A percentile compares a stretch with the other conserved stretches of the same genome.
phyloP scores from a whole-genome alignment of 768 basidiomycete species.

The Tephrocybe sp. region DNA sequence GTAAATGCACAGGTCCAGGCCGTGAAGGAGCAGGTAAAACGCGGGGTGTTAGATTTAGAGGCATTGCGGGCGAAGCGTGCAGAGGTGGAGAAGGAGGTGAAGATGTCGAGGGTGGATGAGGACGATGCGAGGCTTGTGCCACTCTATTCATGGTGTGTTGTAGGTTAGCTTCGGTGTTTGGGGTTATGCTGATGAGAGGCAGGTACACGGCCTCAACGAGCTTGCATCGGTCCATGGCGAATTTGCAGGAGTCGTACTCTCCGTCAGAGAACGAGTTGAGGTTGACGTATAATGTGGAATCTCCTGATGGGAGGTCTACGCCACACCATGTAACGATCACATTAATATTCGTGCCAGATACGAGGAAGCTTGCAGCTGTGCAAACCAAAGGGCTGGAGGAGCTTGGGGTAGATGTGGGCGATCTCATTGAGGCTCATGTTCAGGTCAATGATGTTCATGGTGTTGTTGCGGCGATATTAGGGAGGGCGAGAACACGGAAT shows the following conservation, averaged over 20 bases:
- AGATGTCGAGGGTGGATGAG: conserved; percentile 53
- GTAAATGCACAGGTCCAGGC: conserved; percentile 49
- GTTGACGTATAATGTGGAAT: conserved; percentile 58
- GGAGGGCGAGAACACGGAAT: conserved; percentile 35
- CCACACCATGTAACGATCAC: conserved; percentile 46
- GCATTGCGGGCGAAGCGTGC: conserved; percentile 57
- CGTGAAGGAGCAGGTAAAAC: conserved; percentile 64
- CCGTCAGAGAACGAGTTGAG: conserved; percentile 78
- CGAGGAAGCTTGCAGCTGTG: conserved; percentile 61
- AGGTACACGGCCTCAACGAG: conserved; percentile 75
- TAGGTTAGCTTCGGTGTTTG: background rate
- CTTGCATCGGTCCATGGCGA: conserved; percentile 62
- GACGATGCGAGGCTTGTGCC: conserved; percentile 66
- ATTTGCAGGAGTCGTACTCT: conserved; percentile 56
- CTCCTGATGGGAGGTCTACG: conserved; percentile 18
- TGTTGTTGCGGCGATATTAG: conserved; percentile 60
- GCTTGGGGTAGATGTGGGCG: conserved; percentile 53
- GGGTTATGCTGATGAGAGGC: background rate
- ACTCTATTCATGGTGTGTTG: conserved; percentile 69
- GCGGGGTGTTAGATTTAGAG: conserved; percentile 55
- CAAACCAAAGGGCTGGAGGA: conserved; percentile 51
- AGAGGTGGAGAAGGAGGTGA: conserved; percentile 70
- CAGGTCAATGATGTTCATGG: conserved; percentile 67
- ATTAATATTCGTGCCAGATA: conserved; percentile 71
- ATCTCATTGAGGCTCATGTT: conserved; percentile 61